phyloP scores from a whole-genome alignment of 2,329 filamentous ascomycete genomes.

The Penicillium sp. region DNA sequence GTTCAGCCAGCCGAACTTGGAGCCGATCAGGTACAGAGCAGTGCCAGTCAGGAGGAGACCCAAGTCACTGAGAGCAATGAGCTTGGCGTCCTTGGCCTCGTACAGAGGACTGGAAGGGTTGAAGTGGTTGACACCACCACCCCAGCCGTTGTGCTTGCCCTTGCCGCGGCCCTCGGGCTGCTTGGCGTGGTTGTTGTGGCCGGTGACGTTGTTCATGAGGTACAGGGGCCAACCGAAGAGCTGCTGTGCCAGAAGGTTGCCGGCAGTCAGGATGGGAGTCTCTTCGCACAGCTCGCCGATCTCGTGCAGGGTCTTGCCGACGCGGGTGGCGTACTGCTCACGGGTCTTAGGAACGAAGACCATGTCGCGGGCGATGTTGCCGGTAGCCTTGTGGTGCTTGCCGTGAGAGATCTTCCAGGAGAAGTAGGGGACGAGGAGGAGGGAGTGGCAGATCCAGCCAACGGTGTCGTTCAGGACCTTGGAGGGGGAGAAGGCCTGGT shows the following conservation, averaged over 20 bases:
- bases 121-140: conserved; percentile 91
- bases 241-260: conserved; percentile 78
- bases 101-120: conserved; percentile 83
- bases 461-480: conserved; percentile 87
- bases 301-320: conserved; percentile 76
- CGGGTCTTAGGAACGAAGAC: conserved; percentile 95
- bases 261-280: conserved; percentile 78
- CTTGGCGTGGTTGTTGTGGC: conserved; percentile 89
- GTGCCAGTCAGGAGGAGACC: conserved; percentile 66
- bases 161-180: conserved; percentile 90
- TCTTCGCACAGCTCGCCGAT: conserved; percentile 89
- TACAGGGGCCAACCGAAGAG: conserved; percentile 92
- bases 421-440: conserved; percentile 92
- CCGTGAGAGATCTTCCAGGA: conserved; percentile 99
- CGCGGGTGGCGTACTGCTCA: conserved; percentile 71
- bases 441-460: conserved; percentile 86
- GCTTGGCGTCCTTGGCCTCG: conserved; percentile 83
- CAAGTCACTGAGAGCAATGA: conserved; percentile 83
- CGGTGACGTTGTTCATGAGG: conserved; percentile 86
- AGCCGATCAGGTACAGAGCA: conserved; percentile 66
- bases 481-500: conserved; percentile 93
- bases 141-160: conserved; percentile 82
- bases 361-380: conserved; percentile 97
- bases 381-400: conserved; percentile 99
- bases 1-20: conserved; percentile 80